Conservation (phyloP, 176 grass and related monocot genomes). For the Carex pumila region DNA sequence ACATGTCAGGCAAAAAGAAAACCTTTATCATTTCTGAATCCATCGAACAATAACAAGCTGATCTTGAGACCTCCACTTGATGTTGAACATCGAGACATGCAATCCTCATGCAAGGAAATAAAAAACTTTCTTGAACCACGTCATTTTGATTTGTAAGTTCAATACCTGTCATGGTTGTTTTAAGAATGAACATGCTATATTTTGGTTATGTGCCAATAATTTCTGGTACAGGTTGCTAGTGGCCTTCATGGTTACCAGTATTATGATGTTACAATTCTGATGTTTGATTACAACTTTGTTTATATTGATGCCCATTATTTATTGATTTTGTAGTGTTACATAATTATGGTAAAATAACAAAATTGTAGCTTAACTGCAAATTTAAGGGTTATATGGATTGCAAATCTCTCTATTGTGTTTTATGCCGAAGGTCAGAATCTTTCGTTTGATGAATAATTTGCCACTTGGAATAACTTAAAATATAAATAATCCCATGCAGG, state of each 20-base stretch:
- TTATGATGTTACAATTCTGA: not conserved
- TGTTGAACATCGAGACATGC: slow-evolving; percentile 27
- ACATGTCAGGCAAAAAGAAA: slow-evolving; percentile 62
- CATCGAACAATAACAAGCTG: slow-evolving; percentile 43
- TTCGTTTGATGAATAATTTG: not conserved
- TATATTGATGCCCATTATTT: not conserved
- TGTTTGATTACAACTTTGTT: not conserved
- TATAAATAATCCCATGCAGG: not conserved
- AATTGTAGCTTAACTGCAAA: not conserved
- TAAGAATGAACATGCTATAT: not conserved
- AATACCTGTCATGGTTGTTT: not conserved
- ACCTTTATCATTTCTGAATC: slow-evolving; percentile 54
- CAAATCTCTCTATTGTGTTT: not conserved
- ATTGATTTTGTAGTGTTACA: not conserved
- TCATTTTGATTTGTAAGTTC: slow-evolving; percentile 11
- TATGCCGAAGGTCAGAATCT: not conserved
- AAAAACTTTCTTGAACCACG: slow-evolving; percentile 47
- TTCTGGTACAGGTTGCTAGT: not conserved
- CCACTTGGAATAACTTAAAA: not conserved
- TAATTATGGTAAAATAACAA: not conserved
- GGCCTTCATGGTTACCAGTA: not conserved
- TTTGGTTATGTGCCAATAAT: not conserved
- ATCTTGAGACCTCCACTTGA: slow-evolving; percentile 37
- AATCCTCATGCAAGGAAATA: slow-evolving; percentile 46
- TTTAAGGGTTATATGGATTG: not conserved